Conservation (phyloP, 192 early-diverging fungal genomes). For the Jimgerdemannia flammicorona region DNA sequence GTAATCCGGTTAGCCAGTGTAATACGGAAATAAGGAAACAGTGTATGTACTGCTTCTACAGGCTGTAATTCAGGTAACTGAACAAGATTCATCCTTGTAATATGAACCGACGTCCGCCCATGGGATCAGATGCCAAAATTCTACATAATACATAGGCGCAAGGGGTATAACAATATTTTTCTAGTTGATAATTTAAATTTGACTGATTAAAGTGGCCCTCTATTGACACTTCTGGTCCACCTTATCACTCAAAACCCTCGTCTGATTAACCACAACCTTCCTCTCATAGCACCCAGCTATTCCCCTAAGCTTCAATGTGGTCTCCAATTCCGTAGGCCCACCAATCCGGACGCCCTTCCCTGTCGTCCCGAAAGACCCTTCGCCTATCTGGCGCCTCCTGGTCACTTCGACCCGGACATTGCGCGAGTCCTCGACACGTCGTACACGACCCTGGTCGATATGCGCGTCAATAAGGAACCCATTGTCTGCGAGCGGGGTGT, state of each 20-base stretch:
- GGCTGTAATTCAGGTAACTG: too few relatives aligned
- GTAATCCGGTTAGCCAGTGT: too few relatives aligned
- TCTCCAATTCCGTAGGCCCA: constrained; percentile 1
- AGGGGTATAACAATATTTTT: too few relatives aligned
- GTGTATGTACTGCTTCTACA: too few relatives aligned
- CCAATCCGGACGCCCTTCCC: constrained; percentile 4
- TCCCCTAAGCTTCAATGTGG: neutral
- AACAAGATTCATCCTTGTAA: too few relatives aligned
- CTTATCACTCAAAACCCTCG: constrained; percentile 7
- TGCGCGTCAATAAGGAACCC: constrained; percentile 9
- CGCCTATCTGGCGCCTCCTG: constrained; percentile 6
- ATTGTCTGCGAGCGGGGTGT: constrained; percentile 4
- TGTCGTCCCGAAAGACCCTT: constrained; percentile 2
- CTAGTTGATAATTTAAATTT: too few relatives aligned
- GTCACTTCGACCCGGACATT: neutral
- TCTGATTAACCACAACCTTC: neutral
- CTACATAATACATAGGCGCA: too few relatives aligned
- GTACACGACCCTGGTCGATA: neutral
- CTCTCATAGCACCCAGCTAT: constrained; percentile 7
- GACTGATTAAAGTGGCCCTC: neutral
- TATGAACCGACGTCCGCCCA: neutral
- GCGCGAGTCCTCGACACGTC: neutral
- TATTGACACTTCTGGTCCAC: constrained; percentile 4
- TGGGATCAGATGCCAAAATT: too few relatives aligned
- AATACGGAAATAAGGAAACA: too few relatives aligned